A percentile compares a stretch with the other conserved stretches of the same genome.
phyloP scores from a whole-genome alignment of 306 rosid species.

The Vigna reflexopilosa region DNA sequence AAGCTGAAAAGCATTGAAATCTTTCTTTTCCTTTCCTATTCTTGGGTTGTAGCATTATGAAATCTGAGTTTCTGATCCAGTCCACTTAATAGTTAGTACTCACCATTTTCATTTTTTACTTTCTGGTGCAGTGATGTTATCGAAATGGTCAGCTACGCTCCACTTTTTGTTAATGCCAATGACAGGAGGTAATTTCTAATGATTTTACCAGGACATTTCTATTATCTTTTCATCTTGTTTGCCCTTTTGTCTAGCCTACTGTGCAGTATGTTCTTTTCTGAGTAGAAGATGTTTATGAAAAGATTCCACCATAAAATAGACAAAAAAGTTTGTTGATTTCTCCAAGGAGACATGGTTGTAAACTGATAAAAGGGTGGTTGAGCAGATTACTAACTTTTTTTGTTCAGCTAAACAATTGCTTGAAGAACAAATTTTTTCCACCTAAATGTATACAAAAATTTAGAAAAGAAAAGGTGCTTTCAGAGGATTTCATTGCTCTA shows the following conservation, averaged over 20 bases:
- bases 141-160: slow-evolving; percentile 93
- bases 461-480: background rate
- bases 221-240: slow-evolving; percentile 5
- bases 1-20: background rate
- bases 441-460: background rate
- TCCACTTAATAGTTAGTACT: slow-evolving; percentile 34
- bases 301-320: background rate
- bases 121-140: slow-evolving; percentile 73
- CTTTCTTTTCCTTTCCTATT: background rate
- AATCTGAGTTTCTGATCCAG: slow-evolving; percentile 35
- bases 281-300: background rate
- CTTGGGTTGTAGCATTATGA: background rate
- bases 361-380: background rate
- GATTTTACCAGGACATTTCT: background rate
- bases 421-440: slow-evolving; percentile 10
- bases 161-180: slow-evolving; percentile 84
- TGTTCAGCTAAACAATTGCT: slow-evolving; percentile 27
- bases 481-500: background rate
- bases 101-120: slow-evolving; percentile 33
- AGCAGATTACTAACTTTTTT: slow-evolving; percentile 5
- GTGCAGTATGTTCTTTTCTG: background rate
- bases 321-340: slow-evolving; percentile 5
- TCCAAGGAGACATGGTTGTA: background rate
- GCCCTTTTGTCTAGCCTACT: slow-evolving; percentile 1
- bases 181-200: slow-evolving; percentile 65